Evolutionary conservation across 441 rosid genomes (phyloP), one percentile per base, ranked within the genome.

Genomic region (Erodium chrysanthum): DNA sequence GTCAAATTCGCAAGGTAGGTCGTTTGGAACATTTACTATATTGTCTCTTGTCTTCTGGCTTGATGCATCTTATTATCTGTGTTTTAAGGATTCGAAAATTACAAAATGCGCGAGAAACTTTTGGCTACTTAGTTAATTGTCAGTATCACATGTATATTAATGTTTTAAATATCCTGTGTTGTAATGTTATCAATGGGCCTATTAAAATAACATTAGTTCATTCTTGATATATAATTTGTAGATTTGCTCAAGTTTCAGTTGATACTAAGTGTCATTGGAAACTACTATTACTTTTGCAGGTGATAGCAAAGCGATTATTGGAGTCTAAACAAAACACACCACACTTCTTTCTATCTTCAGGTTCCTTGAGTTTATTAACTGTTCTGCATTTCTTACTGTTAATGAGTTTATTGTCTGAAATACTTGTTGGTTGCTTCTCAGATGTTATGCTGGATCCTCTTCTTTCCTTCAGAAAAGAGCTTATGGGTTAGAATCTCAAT

Each of bases 1-100:
- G 89, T 86, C 99, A 94, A 86, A 94, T 94, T 75, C 97, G 96
- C 77, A 94, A 94, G 99, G 99, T 91, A 79, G 50, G 50, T 75
- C 63, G 69, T 42, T 23, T 66, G 20, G 29, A 14, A 35, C 7
- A 50, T 21, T 50, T 50, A 17, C 58, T 15, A 0, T 50, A 50
- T 50, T 15, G 20, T 50, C 58, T 1, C 58, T 15, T 15, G 9
- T 50, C 21, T 15, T 50, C 21, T 50, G 18, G 20, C 58, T 17
- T 50, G 20, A 15, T 22, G 17, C 18, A 50, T 2, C 58, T 50
- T 50, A 50, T 50, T 5, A 5, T 50, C 18, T 50, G 7, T 50
- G 21, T n/a, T 50, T 50, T 15, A 15, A n/a, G 58, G 58, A 15
- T n/a, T 50, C 20, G 15, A 9, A 50, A n/a, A 50, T 50, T 17